These are phyloP conservation scores for Suillus plorans DNA, from an alignment of 768 basidiomycete genomes.

Conservation along the genomic window DNA sequence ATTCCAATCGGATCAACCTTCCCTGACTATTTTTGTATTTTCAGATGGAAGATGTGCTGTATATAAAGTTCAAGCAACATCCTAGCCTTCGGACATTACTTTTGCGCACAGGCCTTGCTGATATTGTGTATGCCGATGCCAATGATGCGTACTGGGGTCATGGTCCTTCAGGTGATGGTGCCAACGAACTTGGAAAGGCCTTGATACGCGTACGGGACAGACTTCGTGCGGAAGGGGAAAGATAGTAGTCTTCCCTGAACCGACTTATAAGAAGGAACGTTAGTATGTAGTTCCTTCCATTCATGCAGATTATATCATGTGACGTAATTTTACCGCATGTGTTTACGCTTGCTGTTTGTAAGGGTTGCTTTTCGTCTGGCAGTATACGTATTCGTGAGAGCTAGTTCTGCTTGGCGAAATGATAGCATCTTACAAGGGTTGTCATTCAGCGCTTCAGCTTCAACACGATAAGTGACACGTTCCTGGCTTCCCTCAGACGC, in stretches of 20 bases:
- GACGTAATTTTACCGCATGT: constrained; percentile 1
- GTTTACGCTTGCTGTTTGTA: neutral
- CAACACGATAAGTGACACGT: neutral
- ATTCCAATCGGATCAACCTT: neutral
- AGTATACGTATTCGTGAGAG: constrained; percentile 3
- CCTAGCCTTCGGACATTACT: constrained; percentile 53
- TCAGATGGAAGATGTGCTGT: constrained; percentile 70
- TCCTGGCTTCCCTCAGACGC: neutral
- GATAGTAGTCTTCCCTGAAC: constrained; percentile 3
- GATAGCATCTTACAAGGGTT: neutral
- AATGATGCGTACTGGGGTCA: constrained; percentile 69
- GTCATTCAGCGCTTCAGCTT: neutral
- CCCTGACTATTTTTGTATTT: neutral
- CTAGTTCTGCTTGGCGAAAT: neutral
- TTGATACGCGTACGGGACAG: constrained; percentile 55
- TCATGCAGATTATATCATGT: neutral
- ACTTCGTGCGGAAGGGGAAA: constrained; percentile 33
- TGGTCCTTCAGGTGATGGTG: constrained; percentile 47
- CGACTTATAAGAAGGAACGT: neutral
- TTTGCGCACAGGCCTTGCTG: constrained; percentile 49
- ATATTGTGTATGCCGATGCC: constrained; percentile 53
- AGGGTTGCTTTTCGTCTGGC: neutral
- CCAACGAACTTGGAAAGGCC: constrained; percentile 64
- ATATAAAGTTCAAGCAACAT: constrained; percentile 73
- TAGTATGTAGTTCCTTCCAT: neutral